Conservation (phyloP, 1,139 yeast genomes). For the Wickerhamomyces sp. region DNA sequence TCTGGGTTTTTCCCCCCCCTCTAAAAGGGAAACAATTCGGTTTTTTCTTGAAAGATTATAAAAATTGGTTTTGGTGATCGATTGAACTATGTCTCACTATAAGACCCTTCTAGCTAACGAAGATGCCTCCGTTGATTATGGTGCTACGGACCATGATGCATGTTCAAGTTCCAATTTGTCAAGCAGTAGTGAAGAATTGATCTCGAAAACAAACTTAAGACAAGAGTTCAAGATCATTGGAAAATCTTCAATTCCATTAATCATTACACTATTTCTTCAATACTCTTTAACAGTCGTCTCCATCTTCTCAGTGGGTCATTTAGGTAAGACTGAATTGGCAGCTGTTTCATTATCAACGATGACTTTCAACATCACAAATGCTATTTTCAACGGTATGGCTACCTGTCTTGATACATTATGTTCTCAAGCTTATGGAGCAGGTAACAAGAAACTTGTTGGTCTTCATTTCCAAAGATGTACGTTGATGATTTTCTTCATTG, state of each 20-base stretch:
- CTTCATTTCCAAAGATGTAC: conserved; percentile 39
- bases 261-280: conserved; percentile 69
- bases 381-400: conserved; percentile 51
- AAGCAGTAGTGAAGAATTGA: too few species aligned
- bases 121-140: background rate
- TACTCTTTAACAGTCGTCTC: conserved; percentile 78
- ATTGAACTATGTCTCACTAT: too few species aligned
- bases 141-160: too few species aligned
- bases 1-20: too few species aligned
- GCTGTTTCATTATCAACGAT: conserved; percentile 43
- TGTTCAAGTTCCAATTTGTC: too few species aligned
- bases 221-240: conserved; percentile 27
- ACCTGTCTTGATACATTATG: conserved; percentile 50
- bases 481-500: conserved; percentile 31
- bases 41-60: too few species aligned
- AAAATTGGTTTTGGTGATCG: too few species aligned
- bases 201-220: too few species aligned
- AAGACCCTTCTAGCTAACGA: background rate
- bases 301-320: conserved; percentile 73
- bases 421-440: conserved; percentile 46
- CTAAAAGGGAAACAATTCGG: too few species aligned
- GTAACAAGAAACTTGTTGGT: conserved; percentile 33
- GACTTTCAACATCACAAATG: conserved; percentile 44
- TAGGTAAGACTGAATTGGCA: conserved; percentile 50
- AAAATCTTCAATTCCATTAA: conserved; percentile 47